phyloP scores from a whole-genome alignment of 352 stramenopile species.

The Halophytophthora polymorphica region DNA sequence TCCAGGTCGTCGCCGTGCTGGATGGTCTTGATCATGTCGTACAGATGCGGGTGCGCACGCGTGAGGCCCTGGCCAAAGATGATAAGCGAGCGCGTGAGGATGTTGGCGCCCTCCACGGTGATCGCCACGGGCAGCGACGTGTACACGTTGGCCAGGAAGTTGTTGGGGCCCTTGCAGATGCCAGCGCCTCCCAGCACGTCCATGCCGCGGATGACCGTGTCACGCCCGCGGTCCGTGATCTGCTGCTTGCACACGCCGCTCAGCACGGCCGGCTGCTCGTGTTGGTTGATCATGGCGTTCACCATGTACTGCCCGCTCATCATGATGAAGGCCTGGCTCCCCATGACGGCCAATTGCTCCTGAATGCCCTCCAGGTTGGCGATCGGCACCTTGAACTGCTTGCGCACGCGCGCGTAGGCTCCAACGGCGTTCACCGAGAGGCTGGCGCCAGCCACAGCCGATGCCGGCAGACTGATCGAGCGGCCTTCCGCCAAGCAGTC shows the following conservation, averaged over 20 bases:
- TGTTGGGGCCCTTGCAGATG: constrained; percentile 97
- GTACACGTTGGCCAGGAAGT: constrained; percentile 96
- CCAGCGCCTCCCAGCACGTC: constrained; percentile 95
- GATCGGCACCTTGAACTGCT: constrained; percentile 99
- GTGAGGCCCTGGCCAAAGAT: constrained; percentile 98
- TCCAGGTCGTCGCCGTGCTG: constrained; percentile 92
- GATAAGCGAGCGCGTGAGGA: constrained; percentile 96
- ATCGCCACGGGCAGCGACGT: constrained; percentile 96
- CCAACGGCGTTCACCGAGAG: constrained; percentile 92
- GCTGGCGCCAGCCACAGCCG: constrained; percentile 90
- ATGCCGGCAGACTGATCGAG: constrained; percentile 95
- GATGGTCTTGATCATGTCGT: constrained; percentile 96
- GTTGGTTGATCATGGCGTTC: constrained; percentile 98
- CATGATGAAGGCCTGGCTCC: constrained; percentile 92
- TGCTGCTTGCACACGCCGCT: constrained; percentile 99
- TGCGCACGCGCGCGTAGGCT: constrained; percentile 95
- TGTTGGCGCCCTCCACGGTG: constrained; percentile 98
- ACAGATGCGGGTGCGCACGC: constrained; percentile 96
- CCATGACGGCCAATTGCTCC: constrained; percentile 94
- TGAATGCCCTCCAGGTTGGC: constrained; percentile 98
- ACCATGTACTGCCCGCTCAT: constrained; percentile 96
- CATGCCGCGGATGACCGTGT: constrained; percentile 96
- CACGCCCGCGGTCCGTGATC: constrained; percentile 94
- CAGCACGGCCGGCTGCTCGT: constrained; percentile 98
- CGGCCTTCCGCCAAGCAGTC: constrained; percentile 97